phyloP scores from a whole-genome alignment of 208 protist genomes.

The Leishmania aethiopica region DNA sequence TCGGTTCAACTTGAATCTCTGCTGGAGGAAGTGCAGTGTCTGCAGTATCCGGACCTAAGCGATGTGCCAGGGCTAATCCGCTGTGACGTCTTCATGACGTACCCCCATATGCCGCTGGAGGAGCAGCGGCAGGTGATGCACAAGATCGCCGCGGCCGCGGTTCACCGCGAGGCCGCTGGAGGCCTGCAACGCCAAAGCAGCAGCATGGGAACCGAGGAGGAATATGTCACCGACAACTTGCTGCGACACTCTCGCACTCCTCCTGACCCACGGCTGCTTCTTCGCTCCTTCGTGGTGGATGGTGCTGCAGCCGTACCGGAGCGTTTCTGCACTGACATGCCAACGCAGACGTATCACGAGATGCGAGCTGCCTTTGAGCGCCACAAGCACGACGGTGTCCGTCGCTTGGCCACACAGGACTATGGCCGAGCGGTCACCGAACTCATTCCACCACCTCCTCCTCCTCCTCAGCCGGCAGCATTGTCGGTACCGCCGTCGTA shows the following conservation, averaged over 20 bases:
- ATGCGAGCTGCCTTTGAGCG: slow-evolving; percentile 63
- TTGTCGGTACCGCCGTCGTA: background rate
- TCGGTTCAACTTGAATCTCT: slow-evolving; percentile 36
- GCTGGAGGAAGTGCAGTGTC: slow-evolving; percentile 48
- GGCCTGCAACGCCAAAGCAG: background rate
- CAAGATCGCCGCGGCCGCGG: slow-evolving; percentile 16
- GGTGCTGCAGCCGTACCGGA: background rate
- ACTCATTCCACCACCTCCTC: background rate
- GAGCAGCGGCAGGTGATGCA: slow-evolving; percentile 57
- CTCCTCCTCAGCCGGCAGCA: background rate
- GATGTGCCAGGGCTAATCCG: slow-evolving; percentile 51
- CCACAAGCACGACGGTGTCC: slow-evolving; percentile 66
- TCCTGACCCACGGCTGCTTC: slow-evolving; percentile 23
- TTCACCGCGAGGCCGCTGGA: slow-evolving; percentile 2
- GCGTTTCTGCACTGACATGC: slow-evolving; percentile 21
- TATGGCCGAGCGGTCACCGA: slow-evolving; percentile 3
- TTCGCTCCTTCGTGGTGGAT: slow-evolving; percentile 17
- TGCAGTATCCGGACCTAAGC: slow-evolving; percentile 29
- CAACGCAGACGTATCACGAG: slow-evolving; percentile 33
- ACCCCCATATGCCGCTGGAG: slow-evolving; percentile 34
- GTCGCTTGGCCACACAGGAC: slow-evolving; percentile 28
- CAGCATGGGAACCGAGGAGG: background rate
- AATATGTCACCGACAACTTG: background rate
- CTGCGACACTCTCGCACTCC: slow-evolving; percentile 14
- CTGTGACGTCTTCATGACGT: slow-evolving; percentile 80